A percentile compares a stretch with the other conserved stretches of the same genome.
Conservation (phyloP, 148 eudicot genomes). For the Chenopodium berlandieri region DNA sequence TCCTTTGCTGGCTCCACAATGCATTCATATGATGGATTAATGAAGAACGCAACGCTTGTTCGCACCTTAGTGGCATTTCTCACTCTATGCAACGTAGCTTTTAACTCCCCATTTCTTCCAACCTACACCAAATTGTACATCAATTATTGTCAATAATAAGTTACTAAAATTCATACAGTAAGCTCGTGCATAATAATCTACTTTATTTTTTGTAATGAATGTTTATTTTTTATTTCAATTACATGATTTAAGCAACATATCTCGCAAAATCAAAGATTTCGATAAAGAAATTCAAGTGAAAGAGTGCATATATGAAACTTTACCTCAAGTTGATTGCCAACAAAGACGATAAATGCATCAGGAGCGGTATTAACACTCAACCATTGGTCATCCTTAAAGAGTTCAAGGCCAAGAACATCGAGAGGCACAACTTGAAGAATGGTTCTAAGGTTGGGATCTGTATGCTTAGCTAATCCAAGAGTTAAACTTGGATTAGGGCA, state of each 20-base stretch:
- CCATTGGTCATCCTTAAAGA: constrained; percentile 36
- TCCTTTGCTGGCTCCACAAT: constrained; percentile 37
- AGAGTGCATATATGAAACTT: too few relatives aligned
- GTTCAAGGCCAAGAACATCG: constrained; percentile 35
- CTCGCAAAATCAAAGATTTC: too few relatives aligned
- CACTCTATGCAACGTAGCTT: constrained; percentile 40
- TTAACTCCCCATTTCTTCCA: constrained; percentile 42
- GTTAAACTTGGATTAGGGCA: constrained; percentile 31
- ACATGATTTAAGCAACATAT: too few relatives aligned
- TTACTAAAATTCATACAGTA: too few relatives aligned
- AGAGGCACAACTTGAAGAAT: constrained; percentile 26
- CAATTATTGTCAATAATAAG: too few relatives aligned
- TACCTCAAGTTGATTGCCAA: constrained; percentile 39
- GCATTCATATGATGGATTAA: constrained; percentile 25
- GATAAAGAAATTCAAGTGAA: too few relatives aligned
- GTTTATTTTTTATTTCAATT: too few relatives aligned
- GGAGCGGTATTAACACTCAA: constrained; percentile 29
- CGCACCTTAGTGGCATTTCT: constrained; percentile 32
- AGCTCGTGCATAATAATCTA: too few relatives aligned
- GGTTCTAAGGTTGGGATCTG: constrained; percentile 37
- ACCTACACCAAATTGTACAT: constrained; percentile 18
- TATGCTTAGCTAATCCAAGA: constrained; percentile 27
- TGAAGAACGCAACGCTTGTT: constrained; percentile 33
- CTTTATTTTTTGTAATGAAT: too few relatives aligned
- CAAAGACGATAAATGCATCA: constrained; percentile 31